Conservation (phyloP, 129 eudicot species). For the Flaveria brownii region DNA sequence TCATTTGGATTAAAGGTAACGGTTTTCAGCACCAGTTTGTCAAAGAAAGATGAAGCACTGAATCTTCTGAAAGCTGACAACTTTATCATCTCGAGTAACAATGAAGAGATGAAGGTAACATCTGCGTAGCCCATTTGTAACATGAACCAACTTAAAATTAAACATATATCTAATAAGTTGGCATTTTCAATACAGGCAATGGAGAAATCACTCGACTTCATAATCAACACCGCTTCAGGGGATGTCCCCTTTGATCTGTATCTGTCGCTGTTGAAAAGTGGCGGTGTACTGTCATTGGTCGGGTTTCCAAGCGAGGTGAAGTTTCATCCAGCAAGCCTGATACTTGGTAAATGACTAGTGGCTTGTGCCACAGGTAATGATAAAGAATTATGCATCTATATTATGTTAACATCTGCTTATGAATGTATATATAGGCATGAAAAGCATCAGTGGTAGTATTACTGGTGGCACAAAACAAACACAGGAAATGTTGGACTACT, state of each 20-base stretch:
- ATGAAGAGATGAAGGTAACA: conserved; percentile 68
- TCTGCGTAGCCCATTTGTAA: too few species aligned
- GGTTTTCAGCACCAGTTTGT: conserved; percentile 79
- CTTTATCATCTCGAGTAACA: conserved; percentile 65
- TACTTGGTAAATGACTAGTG: conserved; percentile 36
- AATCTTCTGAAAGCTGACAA: conserved; percentile 70
- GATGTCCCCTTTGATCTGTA: conserved; percentile 70
- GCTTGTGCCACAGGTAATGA: neutral
- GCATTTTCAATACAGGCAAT: conserved; percentile 41
- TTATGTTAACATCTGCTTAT: neutral
- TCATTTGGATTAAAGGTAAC: conserved; percentile 89
- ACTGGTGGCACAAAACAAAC: conserved; percentile 88
- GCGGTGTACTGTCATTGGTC: conserved; percentile 60
- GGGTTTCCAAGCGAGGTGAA: conserved; percentile 83
- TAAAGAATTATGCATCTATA: neutral
- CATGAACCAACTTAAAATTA: too few species aligned
- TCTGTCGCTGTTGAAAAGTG: conserved; percentile 62
- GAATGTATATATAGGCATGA: conserved; percentile 51
- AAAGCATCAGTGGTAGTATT: conserved; percentile 65
- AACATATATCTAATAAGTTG: neutral
- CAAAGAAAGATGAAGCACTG: conserved; percentile 84
- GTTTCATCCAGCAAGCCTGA: conserved; percentile 57
- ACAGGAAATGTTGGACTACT: conserved; percentile 85
- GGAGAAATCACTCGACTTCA: conserved; percentile 65
- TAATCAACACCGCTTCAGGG: conserved; percentile 82